Percentiles rank a stretch among this genome's conserved stretches.
Evolutionary conservation across 1,139 yeast genomes (phyloP).

Genomic region (Lodderomyces margitis): DNA sequence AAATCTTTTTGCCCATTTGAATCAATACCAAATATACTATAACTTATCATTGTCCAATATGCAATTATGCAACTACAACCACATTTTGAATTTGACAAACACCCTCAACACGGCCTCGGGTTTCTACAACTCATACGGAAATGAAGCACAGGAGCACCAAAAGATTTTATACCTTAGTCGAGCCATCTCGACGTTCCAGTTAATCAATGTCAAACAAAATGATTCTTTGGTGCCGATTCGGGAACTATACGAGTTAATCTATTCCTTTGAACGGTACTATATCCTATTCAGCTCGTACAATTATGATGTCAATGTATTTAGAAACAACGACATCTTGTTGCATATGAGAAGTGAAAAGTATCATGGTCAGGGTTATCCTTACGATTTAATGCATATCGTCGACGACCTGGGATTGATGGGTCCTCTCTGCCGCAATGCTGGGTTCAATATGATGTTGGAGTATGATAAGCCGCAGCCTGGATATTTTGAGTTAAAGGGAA

Average conservation of each 20-base stretch:
- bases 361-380: constrained; percentile 12
- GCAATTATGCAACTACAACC: constrained; percentile 38
- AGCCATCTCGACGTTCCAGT: constrained; percentile 37
- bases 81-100: constrained; percentile 25
- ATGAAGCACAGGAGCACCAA: constrained; percentile 30
- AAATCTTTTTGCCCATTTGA: constrained; percentile 15
- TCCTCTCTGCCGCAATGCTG: constrained; percentile 20
- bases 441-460: constrained; percentile 15
- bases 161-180: constrained; percentile 33
- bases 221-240: constrained; percentile 27
- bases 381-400: constrained; percentile 18
- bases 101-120: constrained; percentile 14
- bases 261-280: constrained; percentile 33
- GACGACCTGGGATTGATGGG: constrained; percentile 13
- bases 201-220: constrained; percentile 27
- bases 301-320: constrained; percentile 19
- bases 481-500: constrained; percentile 17
- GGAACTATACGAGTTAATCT: constrained; percentile 37
- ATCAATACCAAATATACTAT: constrained; percentile 33
- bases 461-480: constrained; percentile 10
- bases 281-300: constrained; percentile 31
- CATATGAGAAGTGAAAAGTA: constrained; percentile 10
- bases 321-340: constrained; percentile 22
- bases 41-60: constrained; percentile 32
- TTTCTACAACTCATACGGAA: constrained; percentile 15